Base-by-base conservation (phyloP, 2,329 filamentous ascomycete species). In the Phaeosphaeriaceae sp. region DNA sequence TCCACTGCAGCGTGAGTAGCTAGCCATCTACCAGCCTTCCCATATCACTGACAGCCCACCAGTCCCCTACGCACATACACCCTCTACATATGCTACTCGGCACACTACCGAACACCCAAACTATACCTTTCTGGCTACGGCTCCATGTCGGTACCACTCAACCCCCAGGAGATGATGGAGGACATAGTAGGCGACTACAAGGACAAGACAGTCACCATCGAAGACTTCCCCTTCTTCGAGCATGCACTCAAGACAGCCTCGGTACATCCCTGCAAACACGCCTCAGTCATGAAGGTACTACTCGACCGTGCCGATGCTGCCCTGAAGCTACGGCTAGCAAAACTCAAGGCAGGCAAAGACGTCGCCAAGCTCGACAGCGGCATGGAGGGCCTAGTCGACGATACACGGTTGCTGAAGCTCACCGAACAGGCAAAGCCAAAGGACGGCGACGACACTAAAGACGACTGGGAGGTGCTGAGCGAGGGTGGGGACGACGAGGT, bases 151-250 rank as follows among this genome's bases (percentile, higher is more conserved):
- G 88, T 92, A 58, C 92, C 92, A 1, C 86, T 96, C 0, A 85
- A 88, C 3, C 92, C 92, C 2, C 83, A 88, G 42, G 81, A 87
- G 43, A 96, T 96, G 92, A 95, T 96, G 89, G 90, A 96, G 74
- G 92, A 96, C 72, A 96, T 96, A 48, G 89, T 96, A 29, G 92
- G 92, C 54, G 92, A 96, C 78, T 96, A 96, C 80, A 95, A 95
- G 72, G 92, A 96, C 79, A 99, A 99, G 81, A 99, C 94, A 0
- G 94, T 99, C 52, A 99, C 94, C 1, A 86, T 97, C 50, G 94
- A 99, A 72, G 92, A 97, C 75, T 99, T 99, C 71, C 92, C 91
- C 38, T 97, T 96, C 79, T 94, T 95, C 72, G 89, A 90, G 58
- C 88, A 90, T 68, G 87, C 87, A 63, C 86, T 97, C 71, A 96